Percentiles rank a stretch among this genome's conserved stretches.
phyloP scores from a whole-genome alignment of 2,329 filamentous ascomycete species.

The Verticillium albo-atrum region DNA sequence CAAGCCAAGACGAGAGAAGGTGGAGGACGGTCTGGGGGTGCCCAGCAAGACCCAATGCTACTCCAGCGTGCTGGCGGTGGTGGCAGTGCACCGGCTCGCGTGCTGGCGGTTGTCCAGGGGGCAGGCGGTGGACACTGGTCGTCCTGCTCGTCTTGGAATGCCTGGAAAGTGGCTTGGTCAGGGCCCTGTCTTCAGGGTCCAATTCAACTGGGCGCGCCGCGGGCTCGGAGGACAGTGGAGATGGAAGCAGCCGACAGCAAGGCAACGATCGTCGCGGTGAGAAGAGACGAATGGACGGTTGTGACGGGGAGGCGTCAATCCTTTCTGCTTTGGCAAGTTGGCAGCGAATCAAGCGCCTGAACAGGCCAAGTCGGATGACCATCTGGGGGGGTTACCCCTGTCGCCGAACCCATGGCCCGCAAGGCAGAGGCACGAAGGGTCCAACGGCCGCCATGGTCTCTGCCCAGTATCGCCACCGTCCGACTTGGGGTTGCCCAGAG shows the following conservation, averaged over 20 bases:
- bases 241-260: not conserved
- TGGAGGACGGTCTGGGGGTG: not conserved
- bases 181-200: not conserved
- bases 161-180: not conserved
- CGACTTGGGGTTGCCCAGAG: not conserved
- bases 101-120: not conserved
- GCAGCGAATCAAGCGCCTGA: not conserved
- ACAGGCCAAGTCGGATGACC: not conserved
- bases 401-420: not conserved
- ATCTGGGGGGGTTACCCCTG: not conserved
- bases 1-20: not conserved
- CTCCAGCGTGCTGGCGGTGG: conserved; percentile 8
- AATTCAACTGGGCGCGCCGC: not conserved
- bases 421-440: not conserved
- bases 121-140: not conserved
- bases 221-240: not conserved
- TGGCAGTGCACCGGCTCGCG: conserved; percentile 7
- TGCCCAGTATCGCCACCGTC: conserved; percentile 12
- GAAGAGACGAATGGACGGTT: not conserved
- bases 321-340: conserved; percentile 1
- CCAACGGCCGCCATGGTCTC: conserved; percentile 4
- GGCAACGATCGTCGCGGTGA: not conserved
- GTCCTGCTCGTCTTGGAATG: not conserved
- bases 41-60: conserved; percentile 2
- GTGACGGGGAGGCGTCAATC: conserved; percentile 1